Percentiles rank a stretch among this genome's conserved stretches.
These are phyloP conservation scores for Colletotrichum magnum DNA, from an alignment of 2,329 filamentous ascomycete genomes.

Conservation along the genomic window DNA sequence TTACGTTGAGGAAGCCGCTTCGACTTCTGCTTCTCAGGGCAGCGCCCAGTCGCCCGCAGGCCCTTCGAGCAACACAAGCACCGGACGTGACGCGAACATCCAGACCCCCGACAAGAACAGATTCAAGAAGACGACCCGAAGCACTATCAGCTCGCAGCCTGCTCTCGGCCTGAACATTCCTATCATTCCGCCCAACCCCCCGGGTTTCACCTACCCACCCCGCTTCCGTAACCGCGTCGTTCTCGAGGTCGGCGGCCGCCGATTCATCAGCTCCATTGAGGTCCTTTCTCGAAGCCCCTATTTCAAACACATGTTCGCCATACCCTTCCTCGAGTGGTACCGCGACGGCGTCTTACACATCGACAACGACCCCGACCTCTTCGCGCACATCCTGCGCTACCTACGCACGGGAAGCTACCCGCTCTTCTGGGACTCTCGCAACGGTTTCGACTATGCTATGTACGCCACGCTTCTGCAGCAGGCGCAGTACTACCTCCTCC, in stretches of 20 bases:
- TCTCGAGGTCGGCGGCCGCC: slow-evolving; percentile 41
- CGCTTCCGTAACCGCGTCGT: slow-evolving; percentile 18
- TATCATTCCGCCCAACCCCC: neutral
- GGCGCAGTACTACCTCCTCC: slow-evolving; percentile 51
- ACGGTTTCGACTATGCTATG: slow-evolving; percentile 51
- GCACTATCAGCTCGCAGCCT: neutral
- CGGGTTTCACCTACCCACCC: slow-evolving; percentile 17
- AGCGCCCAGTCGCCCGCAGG: neutral
- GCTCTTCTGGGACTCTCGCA: slow-evolving; percentile 49
- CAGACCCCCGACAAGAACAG: neutral
- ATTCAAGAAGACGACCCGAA: neutral
- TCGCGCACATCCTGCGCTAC: slow-evolving; percentile 53
- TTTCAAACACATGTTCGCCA: slow-evolving; percentile 30
- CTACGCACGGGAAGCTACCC: slow-evolving; percentile 51
- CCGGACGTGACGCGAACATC: neutral
- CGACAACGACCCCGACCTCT: slow-evolving; percentile 53
- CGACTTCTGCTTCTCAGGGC: slow-evolving; percentile 1
- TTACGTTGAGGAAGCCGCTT: neutral
- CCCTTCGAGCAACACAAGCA: neutral
- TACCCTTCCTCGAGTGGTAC: slow-evolving; percentile 30
- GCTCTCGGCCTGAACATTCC: neutral
- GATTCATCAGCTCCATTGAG: slow-evolving; percentile 38
- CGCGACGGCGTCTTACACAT: slow-evolving; percentile 44
- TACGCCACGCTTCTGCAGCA: slow-evolving; percentile 52
- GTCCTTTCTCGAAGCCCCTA: slow-evolving; percentile 34